A percentile compares a stretch with the other conserved stretches of the same genome.
phyloP scores from a whole-genome alignment of 208 protist species.

The Acanthamoeba lenticulata region DNA sequence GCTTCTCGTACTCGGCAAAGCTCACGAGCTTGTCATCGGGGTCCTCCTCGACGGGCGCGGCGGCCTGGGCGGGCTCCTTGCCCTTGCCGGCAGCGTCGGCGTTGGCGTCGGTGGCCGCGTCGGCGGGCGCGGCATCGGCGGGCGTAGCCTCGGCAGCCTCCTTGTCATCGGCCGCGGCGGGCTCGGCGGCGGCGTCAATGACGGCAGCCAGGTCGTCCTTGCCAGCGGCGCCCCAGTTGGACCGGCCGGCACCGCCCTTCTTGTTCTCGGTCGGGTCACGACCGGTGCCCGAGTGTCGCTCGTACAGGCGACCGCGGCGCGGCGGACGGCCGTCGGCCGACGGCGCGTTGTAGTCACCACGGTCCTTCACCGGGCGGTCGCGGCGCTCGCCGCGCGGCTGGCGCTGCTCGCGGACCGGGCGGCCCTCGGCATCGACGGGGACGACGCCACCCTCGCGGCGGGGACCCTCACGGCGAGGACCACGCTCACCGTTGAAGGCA shows the following conservation, averaged over 20 bases:
- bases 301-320: not conserved
- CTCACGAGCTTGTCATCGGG: not conserved
- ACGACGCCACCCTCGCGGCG: not conserved
- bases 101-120: not conserved
- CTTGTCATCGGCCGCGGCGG: not conserved
- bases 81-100: not conserved
- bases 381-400: not conserved
- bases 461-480: not conserved
- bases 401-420: not conserved
- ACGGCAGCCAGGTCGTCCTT: not conserved
- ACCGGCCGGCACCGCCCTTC: slow-evolving; percentile 36
- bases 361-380: slow-evolving; percentile 4
- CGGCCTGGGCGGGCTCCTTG: not conserved
- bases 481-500: not conserved
- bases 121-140: not conserved
- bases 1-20: slow-evolving; percentile 38
- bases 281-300: slow-evolving; percentile 55
- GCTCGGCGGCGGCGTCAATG: not conserved
- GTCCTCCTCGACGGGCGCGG: not conserved
- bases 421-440: not conserved
- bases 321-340: not conserved
- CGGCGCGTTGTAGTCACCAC: not conserved
- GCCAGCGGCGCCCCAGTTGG: slow-evolving; percentile 28
- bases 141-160: not conserved
- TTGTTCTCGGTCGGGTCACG: slow-evolving; percentile 49